Percentiles rank a stretch among this genome's conserved stretches.
Conservation (phyloP, 176 grass and related monocot genomes). For the Thalia dealbata region DNA sequence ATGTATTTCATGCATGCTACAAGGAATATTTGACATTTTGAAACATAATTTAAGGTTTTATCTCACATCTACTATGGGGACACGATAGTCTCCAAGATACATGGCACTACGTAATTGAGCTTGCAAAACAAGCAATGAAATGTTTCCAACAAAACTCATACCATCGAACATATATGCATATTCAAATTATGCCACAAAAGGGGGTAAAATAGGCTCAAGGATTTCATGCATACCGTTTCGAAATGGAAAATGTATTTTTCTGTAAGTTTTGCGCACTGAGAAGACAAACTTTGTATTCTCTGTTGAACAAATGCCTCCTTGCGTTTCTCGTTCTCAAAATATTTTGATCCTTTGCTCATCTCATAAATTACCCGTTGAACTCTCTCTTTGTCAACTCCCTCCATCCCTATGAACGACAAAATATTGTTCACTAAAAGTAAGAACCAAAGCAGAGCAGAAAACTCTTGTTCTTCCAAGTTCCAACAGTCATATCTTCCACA, state of each 20-base stretch:
- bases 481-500: neutral
- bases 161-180: neutral
- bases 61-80: neutral
- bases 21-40: neutral
- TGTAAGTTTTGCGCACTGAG: slow-evolving; percentile 46
- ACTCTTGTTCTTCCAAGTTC: too few relatives aligned
- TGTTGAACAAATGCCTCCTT: slow-evolving; percentile 66
- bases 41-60: neutral
- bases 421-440: neutral
- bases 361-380: slow-evolving; percentile 82
- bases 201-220: too few relatives aligned
- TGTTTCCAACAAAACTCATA: neutral
- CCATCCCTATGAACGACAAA: slow-evolving; percentile 50
- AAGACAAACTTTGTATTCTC: slow-evolving; percentile 59
- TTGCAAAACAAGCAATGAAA: neutral
- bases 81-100: neutral
- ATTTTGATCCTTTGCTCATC: slow-evolving; percentile 91
- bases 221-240: slow-evolving; percentile 40
- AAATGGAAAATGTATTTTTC: slow-evolving; percentile 67
- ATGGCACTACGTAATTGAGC: neutral
- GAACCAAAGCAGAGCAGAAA: neutral
- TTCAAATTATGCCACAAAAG: neutral
- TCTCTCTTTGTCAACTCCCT: slow-evolving; percentile 87
- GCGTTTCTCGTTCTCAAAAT: slow-evolving; percentile 88
- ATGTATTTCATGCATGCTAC: neutral